These are phyloP conservation scores for Didymella pinodella DNA, from an alignment of 2,329 filamentous ascomycete genomes.

Conservation along the genomic window DNA sequence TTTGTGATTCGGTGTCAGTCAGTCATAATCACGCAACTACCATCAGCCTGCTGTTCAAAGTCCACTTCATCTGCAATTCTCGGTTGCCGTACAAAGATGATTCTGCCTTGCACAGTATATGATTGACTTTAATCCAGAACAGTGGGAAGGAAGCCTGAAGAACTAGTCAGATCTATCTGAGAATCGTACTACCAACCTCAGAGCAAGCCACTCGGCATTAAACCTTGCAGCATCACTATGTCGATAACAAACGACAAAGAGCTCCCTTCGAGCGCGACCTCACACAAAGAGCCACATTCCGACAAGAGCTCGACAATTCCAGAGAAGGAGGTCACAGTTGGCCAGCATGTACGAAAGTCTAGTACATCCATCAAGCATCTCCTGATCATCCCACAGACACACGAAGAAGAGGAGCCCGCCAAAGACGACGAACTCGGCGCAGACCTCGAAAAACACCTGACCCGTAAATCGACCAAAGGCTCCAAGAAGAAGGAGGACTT, in stretches of 20 bases:
- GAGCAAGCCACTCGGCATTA: not conserved
- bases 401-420: conserved; percentile 9
- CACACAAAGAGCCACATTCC: conserved; percentile 29
- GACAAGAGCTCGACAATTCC: conserved; percentile 28
- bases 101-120: conserved; percentile 4
- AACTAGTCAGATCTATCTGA: not conserved
- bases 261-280: conserved; percentile 34
- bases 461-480: conserved; percentile 42
- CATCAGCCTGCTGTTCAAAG: not conserved
- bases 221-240: conserved; percentile 25
- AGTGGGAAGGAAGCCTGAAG: not conserved
- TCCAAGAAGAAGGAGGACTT: conserved; percentile 38
- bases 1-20: conserved; percentile 18
- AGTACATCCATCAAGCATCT: not conserved
- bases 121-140: not conserved
- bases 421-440: conserved; percentile 30
- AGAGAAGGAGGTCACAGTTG: conserved; percentile 4
- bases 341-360: not conserved
- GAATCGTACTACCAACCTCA: not conserved
- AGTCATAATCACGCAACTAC: conserved; percentile 6
- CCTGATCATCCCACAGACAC: conserved; percentile 16
- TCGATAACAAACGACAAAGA: conserved; percentile 26
- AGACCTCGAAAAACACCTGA: conserved; percentile 43
- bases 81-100: conserved; percentile 8
- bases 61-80: not conserved